These are phyloP conservation scores for Phaeotremella fagi DNA, from an alignment of 768 basidiomycete genomes.

Conservation along the genomic window DNA sequence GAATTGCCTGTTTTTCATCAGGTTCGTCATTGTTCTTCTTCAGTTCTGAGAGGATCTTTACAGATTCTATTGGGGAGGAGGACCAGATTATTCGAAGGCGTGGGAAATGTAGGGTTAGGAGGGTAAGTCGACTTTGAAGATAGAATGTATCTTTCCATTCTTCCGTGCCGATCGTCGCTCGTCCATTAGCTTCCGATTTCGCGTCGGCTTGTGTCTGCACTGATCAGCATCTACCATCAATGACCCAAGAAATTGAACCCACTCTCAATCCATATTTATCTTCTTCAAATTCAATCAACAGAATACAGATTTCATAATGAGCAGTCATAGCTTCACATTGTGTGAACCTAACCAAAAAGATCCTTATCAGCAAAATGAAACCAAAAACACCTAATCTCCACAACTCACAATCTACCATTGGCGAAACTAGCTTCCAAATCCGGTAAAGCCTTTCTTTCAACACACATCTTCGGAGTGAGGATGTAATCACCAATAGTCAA, in stretches of 20 bases:
- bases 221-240: conserved; percentile 3
- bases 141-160: conserved; percentile 53
- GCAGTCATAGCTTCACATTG: conserved; percentile 97
- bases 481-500: conserved; percentile 95
- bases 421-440: conserved; percentile 92
- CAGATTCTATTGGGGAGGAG: conserved; percentile 85
- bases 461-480: conserved; percentile 86
- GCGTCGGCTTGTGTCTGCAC: conserved; percentile 47
- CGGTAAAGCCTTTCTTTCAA: conserved; percentile 90
- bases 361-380: too few species aligned
- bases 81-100: conserved; percentile 95
- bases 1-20: conserved; percentile 66
- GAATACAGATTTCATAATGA: conserved; percentile 87
- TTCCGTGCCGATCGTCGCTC: conserved; percentile 49
- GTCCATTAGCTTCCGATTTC: conserved; percentile 31
- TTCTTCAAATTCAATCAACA: conserved; percentile 96
- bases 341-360: conserved; percentile 58
- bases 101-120: conserved; percentile 84
- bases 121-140: conserved; percentile 86
- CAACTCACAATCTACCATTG: conserved; percentile 80
- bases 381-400: too few species aligned
- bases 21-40: conserved; percentile 77
- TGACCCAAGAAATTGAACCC: conserved; percentile 8
- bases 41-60: conserved; percentile 88
- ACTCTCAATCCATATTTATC: conserved; percentile 90